phyloP scores from a whole-genome alignment of 768 basidiomycete genomes.

The Steccherinum ochraceum region DNA sequence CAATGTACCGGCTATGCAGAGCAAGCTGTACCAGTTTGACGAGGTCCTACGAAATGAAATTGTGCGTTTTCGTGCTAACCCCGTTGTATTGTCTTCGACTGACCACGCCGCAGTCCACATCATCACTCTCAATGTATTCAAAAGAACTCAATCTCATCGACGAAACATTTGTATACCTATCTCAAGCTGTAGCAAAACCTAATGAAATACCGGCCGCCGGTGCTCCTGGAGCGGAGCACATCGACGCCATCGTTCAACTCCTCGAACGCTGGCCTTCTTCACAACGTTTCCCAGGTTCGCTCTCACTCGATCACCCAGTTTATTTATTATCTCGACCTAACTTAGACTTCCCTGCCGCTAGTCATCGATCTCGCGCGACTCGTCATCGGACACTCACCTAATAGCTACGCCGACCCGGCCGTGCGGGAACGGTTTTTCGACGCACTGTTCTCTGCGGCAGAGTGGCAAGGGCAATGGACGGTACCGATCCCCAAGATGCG shows the following conservation, averaged over 20 bases:
- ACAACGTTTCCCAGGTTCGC: slow-evolving; percentile 65
- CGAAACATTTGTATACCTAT: slow-evolving; percentile 57
- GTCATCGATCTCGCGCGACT: slow-evolving; percentile 86
- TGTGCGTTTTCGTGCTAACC: slow-evolving; percentile 34
- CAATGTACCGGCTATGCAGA: slow-evolving; percentile 70
- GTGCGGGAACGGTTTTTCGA: slow-evolving; percentile 49
- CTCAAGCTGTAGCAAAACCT: slow-evolving; percentile 36
- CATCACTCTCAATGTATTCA: slow-evolving; percentile 62
- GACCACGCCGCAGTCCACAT: slow-evolving; percentile 48
- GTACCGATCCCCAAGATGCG: slow-evolving; percentile 57
- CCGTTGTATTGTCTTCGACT: too few relatives aligned
- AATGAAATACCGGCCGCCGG: slow-evolving; percentile 18
- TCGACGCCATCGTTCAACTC: slow-evolving; percentile 57
- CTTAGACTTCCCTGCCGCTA: slow-evolving; percentile 20
- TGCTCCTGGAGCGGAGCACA: slow-evolving; percentile 37
- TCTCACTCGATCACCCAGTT: slow-evolving; percentile 2
- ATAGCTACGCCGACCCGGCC: slow-evolving; percentile 38
- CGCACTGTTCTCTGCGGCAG: slow-evolving; percentile 59
- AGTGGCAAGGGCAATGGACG: slow-evolving; percentile 54
- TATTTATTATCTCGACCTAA: neutral
- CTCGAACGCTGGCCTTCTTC: slow-evolving; percentile 70
- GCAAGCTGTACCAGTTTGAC: slow-evolving; percentile 73
- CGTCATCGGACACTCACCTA: slow-evolving; percentile 57
- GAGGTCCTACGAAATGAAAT: slow-evolving; percentile 61
- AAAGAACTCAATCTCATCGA: slow-evolving; percentile 54